Base-by-base conservation (phyloP, 2,329 filamentous ascomycete species). In the Lasiodiplodia citricola region DNA sequence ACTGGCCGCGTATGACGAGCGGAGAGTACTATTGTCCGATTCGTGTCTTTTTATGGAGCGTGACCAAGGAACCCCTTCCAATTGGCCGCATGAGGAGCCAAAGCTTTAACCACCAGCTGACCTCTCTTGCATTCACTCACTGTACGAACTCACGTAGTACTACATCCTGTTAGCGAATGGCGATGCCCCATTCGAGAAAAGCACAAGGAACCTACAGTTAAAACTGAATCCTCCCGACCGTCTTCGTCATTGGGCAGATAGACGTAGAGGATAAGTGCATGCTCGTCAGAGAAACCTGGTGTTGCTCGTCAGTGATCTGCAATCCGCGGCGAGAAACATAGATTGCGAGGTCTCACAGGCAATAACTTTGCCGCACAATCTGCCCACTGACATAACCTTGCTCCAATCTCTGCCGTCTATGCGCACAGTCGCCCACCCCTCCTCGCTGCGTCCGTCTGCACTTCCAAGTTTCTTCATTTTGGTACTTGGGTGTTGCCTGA, bases 401-500 rank as follows among this genome's bases (percentile, higher is more conserved):
- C 93, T 93, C 95, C 96, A 98, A 78, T 99, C 96, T 78, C 90
- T 91, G 41, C 94, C 96, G 80, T 98, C 96, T 28, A 98, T 94
- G 66, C 92, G 87, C 44, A 98, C 95, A 28, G 88, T 93, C 1
- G 94, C 93, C 93, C 95, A 98, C 56, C 89, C 90, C 70, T 93
- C 90, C 16, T 94, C 92, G 16, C 92, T 92, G 23, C 88, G 90
- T 66, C 90, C 86, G 70, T 85, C 83, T 0, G 84, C 81, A 54
- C 81, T 82, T 5, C 85, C 85, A 0, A 87, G 73, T 64, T 81
- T 87, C 73, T 88, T 89, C 85, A 96, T 95, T 69, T 85, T 86
- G 64, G 93, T 93, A 78, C 91, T 94, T 0, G 94, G 94, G 78
- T 97, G 92, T 69, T 95, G 90, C 66, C 88, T 89, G 8, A 97